Base-by-base conservation (phyloP, 1,284 basidiomycete genomes). In the Fomitiporia mediterranea region DNA sequence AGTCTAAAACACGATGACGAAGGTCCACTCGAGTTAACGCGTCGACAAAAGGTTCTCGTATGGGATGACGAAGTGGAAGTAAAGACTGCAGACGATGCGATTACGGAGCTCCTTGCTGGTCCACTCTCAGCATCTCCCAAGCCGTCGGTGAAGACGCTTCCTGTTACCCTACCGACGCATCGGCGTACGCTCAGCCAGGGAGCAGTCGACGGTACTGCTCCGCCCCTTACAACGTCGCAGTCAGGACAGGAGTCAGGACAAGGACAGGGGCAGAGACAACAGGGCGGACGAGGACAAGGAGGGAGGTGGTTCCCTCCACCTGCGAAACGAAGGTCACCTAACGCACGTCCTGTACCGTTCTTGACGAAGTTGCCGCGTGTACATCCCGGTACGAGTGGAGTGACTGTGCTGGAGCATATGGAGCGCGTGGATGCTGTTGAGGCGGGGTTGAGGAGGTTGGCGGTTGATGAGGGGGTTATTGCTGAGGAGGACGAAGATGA, bases 1-100 rank as follows among this genome's bases (percentile, higher is more conserved):
- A 89, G 87, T 6, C 71, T 97, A 46, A 83, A 80, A 62, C 84
- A 89, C 27, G 61, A 84, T 80, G 85, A 84, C 65, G 82, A 83
- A 75, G 90, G 91, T 15, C 91, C 91, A 6, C 72, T 94, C 60
- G 91, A 94, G 65, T 73, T 94, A 21, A 93, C 91, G 4, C 79
- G 91, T 15, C 74, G 91, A 57, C 81, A 80, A 55, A 91, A 84
- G 66, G 82, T 85, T 9, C 76, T 90, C 25, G 87, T 94, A 11
- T 90, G 87, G 86, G 86, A 91, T 63, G 91, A 94, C 58, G 86
- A 89, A 61, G 70, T 87, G n/a, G 86, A 90, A 67, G 70, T 91
- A n/a, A n/a, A n/a, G n/a, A 15, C 17, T n/a, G 70, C 79, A 32
- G 85, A 86, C 61, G 84, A 87, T 57, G 68, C 72, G 19, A 64